Evolutionary conservation across 2,329 filamentous ascomycete genomes (phyloP), one percentile per base, ranked within the genome.

Genomic region (Byssoonygena ceratinophila): DNA sequence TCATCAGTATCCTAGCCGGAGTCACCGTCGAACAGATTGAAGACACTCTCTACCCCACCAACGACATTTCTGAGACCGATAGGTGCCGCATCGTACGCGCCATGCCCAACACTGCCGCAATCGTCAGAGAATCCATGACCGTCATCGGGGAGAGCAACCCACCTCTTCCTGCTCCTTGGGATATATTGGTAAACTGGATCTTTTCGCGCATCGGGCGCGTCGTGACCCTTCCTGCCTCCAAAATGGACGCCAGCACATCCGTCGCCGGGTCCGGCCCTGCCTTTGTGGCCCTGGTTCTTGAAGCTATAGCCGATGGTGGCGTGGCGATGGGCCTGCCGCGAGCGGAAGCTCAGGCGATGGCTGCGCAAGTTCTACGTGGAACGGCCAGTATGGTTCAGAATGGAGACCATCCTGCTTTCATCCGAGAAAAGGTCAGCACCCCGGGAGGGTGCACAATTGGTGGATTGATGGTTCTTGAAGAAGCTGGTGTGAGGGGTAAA

Each of bases 61-160:
- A 71, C 14, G 80, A 67, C 74, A 47, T 51, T 43, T 57, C 47
- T 6, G 47, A 56, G 18, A 55, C 59, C 31, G 59, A 68, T 49
- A 40, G 65, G 59, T 70, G 66, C 55, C 63, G 78, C 39, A 76
- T 92, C 41, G 82, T 94, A 3, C 77, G 87, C 29, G 87, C 84
- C 51, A 88, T 94, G 80, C 87, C 87, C 60, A 94, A 94, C 72
- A 90, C 85, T 0, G 87, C 87, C 9, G 82, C 83, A 23, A 76
- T 86, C 46, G 84, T 94, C 54, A 74, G 86, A 44, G 83, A 94
- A 68, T 83, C 80, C 59, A 92, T 92, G 85, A 91, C 84, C 3
- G 81, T 92, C 51, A 84, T 94, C 59, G 82, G 80, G 45, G 81
- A 76, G 1, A 66, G 69, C 1, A 68, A 66, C 2, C 74, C 75